A percentile compares a stretch with the other conserved stretches of the same genome.
Conservation (phyloP, 2,329 filamentous ascomycete genomes). For the Microdochium bolleyi region DNA sequence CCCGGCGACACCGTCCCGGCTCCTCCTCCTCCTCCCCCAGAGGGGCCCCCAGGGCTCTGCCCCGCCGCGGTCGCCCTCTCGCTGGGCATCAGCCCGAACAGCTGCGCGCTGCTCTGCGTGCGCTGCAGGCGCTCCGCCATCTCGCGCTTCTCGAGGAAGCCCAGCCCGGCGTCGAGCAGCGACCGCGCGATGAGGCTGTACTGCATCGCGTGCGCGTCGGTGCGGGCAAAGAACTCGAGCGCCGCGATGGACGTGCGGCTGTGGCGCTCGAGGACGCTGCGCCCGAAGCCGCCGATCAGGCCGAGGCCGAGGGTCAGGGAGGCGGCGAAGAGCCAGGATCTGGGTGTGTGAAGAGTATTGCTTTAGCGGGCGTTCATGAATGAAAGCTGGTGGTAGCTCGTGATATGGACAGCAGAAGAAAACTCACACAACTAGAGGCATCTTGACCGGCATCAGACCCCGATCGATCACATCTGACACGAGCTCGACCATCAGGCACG, state of each 20-base stretch:
- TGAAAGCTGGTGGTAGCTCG: background rate
- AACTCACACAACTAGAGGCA: constrained; percentile 42
- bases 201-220: constrained; percentile 41
- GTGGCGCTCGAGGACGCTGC: constrained; percentile 42
- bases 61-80: constrained; percentile 3
- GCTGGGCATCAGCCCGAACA: constrained; percentile 40
- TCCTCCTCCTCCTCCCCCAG: no score
- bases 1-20: no score
- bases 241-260: constrained; percentile 37
- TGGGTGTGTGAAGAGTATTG: constrained; percentile 9
- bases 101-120: constrained; percentile 40
- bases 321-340: constrained; percentile 46
- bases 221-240: constrained; percentile 38
- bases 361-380: background rate
- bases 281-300: constrained; percentile 41
- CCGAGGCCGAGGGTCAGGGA: constrained; percentile 44
- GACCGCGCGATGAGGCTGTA: constrained; percentile 46
- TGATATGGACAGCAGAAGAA: no score
- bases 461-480: constrained; percentile 35
- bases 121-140: constrained; percentile 34
- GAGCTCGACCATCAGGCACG: constrained; percentile 43
- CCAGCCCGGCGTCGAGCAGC: constrained; percentile 34
- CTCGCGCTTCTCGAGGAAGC: constrained; percentile 39
- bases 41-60: background rate
- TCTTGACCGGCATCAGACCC: constrained; percentile 31